These are phyloP conservation scores for Teratosphaeria nubilosa DNA, from an alignment of 2,329 filamentous ascomycete species.

Conservation along the genomic window DNA sequence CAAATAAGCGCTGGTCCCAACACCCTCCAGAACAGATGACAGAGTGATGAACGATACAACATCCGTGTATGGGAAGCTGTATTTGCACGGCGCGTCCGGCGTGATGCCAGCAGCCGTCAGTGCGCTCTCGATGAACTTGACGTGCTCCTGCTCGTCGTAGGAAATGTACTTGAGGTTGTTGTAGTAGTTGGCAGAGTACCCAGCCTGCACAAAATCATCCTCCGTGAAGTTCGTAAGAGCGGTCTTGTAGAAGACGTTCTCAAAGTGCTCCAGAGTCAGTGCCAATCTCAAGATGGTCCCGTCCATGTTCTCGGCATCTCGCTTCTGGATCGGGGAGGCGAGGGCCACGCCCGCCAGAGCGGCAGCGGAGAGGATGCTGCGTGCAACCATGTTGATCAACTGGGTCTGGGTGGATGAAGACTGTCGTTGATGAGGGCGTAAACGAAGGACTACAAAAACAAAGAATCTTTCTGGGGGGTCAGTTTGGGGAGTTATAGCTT, in stretches of 20 bases:
- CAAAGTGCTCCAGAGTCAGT: constrained; percentile 37
- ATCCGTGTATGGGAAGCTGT: constrained; percentile 36
- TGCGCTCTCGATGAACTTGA: constrained; percentile 41
- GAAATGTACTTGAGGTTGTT: constrained; percentile 47
- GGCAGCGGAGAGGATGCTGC: background rate
- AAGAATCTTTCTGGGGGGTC: background rate
- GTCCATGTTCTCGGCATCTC: constrained; percentile 6
- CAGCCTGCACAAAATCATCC: constrained; percentile 42
- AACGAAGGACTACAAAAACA: background rate
- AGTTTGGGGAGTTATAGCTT: background rate
- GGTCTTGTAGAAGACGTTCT: constrained; percentile 52
- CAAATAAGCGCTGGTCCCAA: constrained; percentile 51
- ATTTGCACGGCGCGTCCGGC: constrained; percentile 48
- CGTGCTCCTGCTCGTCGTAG: constrained; percentile 48
- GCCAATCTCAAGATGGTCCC: constrained; percentile 30
- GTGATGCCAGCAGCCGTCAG: constrained; percentile 37
- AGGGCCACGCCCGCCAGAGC: background rate
- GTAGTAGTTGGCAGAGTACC: constrained; percentile 43
- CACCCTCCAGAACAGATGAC: constrained; percentile 45
- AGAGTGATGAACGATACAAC: constrained; percentile 40
- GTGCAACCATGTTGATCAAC: background rate
- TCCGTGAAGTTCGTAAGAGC: constrained; percentile 48
- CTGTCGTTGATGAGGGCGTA: background rate
- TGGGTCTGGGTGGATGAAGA: background rate
- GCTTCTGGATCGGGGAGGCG: constrained; percentile 1